Evolutionary conservation across 2,329 filamentous ascomycete species (phyloP).

Genomic region (Microthyrium microscopicum): DNA sequence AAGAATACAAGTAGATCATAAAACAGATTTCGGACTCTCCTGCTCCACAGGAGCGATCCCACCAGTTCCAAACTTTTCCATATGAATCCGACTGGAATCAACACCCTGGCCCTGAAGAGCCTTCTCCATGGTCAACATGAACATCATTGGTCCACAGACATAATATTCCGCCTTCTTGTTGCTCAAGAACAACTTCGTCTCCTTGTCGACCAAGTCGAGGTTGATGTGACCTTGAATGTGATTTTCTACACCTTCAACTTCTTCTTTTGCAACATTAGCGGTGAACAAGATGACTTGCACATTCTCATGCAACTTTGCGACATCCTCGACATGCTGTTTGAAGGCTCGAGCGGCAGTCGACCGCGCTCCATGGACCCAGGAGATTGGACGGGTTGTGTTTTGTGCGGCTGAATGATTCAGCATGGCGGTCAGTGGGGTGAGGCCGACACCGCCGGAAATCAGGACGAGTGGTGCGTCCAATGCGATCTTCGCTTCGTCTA

Average conservation of each 20-base stretch:
- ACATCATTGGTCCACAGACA: conserved; percentile 51
- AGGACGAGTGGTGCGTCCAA: conserved; percentile 42
- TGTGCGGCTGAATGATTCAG: conserved; percentile 35
- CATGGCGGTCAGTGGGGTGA: conserved; percentile 50
- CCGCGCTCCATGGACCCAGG: conserved; percentile 46
- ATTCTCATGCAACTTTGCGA: conserved; percentile 28
- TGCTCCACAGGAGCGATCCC: too few species aligned
- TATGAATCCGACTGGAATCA: conserved; percentile 38
- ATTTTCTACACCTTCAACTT: conserved; percentile 38
- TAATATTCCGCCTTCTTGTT: conserved; percentile 46
- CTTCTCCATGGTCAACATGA: conserved; percentile 47
- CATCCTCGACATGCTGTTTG: conserved; percentile 28
- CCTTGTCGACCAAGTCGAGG: conserved; percentile 36
- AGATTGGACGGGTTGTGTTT: conserved; percentile 31
- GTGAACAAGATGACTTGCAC: conserved; percentile 43
- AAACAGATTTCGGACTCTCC: too few species aligned
- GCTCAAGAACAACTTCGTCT: conserved; percentile 37
- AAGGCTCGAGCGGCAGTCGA: conserved; percentile 39
- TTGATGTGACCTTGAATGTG: conserved; percentile 41
- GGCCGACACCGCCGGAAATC: conserved; percentile 51
- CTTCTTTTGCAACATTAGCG: conserved; percentile 28
- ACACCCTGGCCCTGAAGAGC: conserved; percentile 41
- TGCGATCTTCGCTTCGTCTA: conserved; percentile 25
- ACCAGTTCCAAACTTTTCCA: conserved; percentile 42
- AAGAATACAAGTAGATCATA: too few species aligned